phyloP scores from a whole-genome alignment of 2,329 filamentous ascomycete species.

The Fusarium falciforme region DNA sequence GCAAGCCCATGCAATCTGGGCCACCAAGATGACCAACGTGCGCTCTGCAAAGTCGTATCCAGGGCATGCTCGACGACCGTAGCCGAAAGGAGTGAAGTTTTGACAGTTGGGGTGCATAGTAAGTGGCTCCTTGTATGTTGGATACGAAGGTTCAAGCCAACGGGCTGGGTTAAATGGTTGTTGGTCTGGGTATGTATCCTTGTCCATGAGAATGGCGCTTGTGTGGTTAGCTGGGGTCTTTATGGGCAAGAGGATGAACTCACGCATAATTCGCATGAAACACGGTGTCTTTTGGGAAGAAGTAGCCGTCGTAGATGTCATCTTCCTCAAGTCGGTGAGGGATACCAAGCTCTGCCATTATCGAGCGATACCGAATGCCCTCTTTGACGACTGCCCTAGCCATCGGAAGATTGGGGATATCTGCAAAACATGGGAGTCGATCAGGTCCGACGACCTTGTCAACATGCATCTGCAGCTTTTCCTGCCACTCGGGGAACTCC shows the following conservation, averaged over 20 bases:
- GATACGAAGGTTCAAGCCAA: constrained; percentile 1
- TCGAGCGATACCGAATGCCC: neutral
- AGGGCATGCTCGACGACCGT: neutral
- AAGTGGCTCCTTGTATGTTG: neutral
- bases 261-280: constrained; percentile 2
- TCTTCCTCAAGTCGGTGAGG: constrained; percentile 5
- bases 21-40: neutral
- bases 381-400: constrained; percentile 5
- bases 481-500: constrained; percentile 7
- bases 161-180: constrained; percentile 4
- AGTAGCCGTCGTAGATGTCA: constrained; percentile 3
- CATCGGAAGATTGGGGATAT: neutral
- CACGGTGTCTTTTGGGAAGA: constrained; percentile 1
- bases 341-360: neutral
- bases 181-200: constrained; percentile 7
- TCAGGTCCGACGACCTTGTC: neutral
- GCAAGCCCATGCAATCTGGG: neutral
- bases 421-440: neutral
- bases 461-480: neutral
- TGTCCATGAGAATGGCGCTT: constrained; percentile 7
- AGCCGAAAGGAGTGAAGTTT: neutral
- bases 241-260: neutral
- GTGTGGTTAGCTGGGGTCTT: neutral
- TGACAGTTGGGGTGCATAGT: neutral
- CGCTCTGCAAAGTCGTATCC: neutral